Conservation (phyloP, 2,329 filamentous ascomycete species). For the Eurotiales sp. region DNA sequence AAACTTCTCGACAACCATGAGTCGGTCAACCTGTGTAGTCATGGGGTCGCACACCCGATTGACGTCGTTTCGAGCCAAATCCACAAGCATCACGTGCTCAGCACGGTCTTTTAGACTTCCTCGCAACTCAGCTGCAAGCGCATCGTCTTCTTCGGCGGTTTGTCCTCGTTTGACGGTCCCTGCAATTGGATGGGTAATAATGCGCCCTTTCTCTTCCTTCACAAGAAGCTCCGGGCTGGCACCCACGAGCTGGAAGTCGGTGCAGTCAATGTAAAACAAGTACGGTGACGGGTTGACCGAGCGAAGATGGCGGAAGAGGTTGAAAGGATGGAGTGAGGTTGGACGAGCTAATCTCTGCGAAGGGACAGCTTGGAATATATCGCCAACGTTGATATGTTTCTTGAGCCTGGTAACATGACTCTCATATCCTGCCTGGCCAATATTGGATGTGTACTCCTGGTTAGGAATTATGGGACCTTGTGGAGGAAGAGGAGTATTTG, state of each 20-base stretch:
- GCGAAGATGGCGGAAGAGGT: conserved; percentile 91
- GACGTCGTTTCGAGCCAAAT: conserved; percentile 92
- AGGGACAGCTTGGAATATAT: conserved; percentile 97
- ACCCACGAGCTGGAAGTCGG: conserved; percentile 89
- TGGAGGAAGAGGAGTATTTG: conserved; percentile 71
- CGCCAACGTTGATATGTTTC: conserved; percentile 82
- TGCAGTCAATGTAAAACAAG: conserved; percentile 91
- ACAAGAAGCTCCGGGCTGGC: conserved; percentile 93
- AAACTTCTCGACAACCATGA: conserved; percentile 94
- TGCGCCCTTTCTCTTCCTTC: conserved; percentile 78
- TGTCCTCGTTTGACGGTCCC: conserved; percentile 87
- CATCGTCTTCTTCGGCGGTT: conserved; percentile 75
- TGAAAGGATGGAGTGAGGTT: conserved; percentile 91
- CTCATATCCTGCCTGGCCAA: conserved; percentile 85
- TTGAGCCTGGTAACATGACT: conserved; percentile 81
- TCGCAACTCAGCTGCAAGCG: conserved; percentile 71
- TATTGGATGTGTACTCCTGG: conserved; percentile 85
- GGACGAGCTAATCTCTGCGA: conserved; percentile 89
- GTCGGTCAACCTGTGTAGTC: conserved; percentile 82
- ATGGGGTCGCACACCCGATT: conserved; percentile 91
- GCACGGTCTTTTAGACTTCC: conserved; percentile 85
- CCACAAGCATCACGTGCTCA: conserved; percentile 96
- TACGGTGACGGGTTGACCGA: conserved; percentile 98
- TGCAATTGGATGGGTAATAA: conserved; percentile 96
- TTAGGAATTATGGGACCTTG: conserved; percentile 70